Conservation (phyloP, 768 basidiomycete genomes). For the Russula compacta region DNA sequence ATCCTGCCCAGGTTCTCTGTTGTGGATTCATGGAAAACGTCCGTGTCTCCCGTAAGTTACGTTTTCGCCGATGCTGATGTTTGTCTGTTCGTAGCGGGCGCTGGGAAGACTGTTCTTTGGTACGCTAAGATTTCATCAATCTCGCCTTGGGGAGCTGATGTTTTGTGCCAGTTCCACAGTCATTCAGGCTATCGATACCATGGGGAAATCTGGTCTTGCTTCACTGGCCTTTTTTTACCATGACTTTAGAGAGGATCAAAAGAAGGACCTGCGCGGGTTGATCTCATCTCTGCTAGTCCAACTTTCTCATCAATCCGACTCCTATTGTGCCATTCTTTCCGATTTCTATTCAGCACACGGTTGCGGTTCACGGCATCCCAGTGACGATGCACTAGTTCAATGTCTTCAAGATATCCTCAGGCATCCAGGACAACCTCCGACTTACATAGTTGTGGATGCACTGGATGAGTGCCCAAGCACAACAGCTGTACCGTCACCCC, state of each 20-base stretch:
- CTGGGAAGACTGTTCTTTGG: not conserved
- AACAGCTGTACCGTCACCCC: not conserved
- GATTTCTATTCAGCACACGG: no score
- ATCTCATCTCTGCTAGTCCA: not conserved
- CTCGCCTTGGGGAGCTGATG: not conserved
- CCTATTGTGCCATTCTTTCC: no score
- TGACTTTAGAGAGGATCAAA: not conserved
- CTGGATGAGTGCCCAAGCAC: not conserved
- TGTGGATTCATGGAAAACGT: no score
- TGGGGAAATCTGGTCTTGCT: not conserved
- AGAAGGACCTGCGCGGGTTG: not conserved
- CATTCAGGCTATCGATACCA: not conserved
- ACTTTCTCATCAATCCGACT: not conserved
- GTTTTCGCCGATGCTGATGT: not conserved
- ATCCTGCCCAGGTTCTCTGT: no score
- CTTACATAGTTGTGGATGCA: no score
- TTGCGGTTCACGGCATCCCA: not conserved
- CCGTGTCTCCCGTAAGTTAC: no score
- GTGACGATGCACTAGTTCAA: not conserved
- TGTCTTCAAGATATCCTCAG: not conserved
- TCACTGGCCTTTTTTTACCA: not conserved
- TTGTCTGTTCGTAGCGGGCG: not conserved
- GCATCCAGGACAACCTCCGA: not conserved
- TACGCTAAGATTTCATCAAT: not conserved
- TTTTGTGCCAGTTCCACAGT: not conserved